Conservation (phyloP, 2,329 filamentous ascomycete genomes). For the Ceratocystiopsis sp. region DNA sequence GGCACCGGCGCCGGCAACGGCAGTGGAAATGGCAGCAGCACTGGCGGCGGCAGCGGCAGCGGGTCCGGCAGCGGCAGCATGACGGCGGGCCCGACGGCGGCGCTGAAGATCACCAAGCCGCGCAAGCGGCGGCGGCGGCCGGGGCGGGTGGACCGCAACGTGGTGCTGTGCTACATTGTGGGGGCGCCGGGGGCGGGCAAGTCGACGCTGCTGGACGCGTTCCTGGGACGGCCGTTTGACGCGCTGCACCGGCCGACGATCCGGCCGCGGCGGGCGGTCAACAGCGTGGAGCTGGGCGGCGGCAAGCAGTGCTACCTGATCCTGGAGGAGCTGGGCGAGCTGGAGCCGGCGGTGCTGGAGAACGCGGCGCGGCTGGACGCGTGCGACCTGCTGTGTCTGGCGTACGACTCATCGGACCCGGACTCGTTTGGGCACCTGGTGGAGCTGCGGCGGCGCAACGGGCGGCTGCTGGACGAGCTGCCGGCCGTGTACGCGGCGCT, state of each 20-base stretch:
- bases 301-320: conserved; percentile 97
- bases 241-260: conserved; percentile 82
- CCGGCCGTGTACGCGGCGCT: conserved; percentile 84
- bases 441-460: conserved; percentile 47
- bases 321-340: conserved; percentile 80
- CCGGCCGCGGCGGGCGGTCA: conserved; percentile 82
- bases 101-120: conserved; percentile 82
- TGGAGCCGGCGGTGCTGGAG: conserved; percentile 88
- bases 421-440: conserved; percentile 91
- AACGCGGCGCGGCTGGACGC: conserved; percentile 80
- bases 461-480: conserved; percentile 58
- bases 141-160: conserved; percentile 79
- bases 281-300: conserved; percentile 87
- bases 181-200: conserved; percentile 79
- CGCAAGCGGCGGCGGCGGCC: conserved; percentile 70
- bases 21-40: no score
- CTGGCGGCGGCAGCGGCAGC: no score
- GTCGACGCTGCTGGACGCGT: conserved; percentile 76
- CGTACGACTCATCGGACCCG: conserved; percentile 92
- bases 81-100: conserved; percentile 34
- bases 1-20: no score
- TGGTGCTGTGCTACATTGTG: conserved; percentile 83
- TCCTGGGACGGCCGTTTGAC: conserved; percentile 76
- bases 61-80: conserved; percentile 15
- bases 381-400: conserved; percentile 87